Evolutionary conservation across 257 asterid species (phyloP).

Genomic region (Solanum pimpinellifolium): DNA sequence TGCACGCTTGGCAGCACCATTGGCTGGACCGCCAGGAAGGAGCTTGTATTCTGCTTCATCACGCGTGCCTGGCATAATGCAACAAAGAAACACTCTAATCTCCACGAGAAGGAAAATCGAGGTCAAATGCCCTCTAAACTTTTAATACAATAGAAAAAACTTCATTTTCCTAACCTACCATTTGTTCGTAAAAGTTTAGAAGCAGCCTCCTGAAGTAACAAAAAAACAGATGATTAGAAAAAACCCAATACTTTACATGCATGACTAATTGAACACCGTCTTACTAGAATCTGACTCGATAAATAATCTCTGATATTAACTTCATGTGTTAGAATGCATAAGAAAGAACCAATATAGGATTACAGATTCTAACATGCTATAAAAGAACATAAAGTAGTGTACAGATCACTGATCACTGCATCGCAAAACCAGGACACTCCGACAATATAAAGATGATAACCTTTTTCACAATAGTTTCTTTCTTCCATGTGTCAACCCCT

Average conservation of each 20-base stretch:
- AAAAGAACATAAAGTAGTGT: neutral
- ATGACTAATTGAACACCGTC: neutral
- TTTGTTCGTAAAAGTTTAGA: neutral
- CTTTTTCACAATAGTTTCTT: conserved; percentile 76
- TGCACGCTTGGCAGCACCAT: conserved; percentile 19
- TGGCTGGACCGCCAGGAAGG: conserved; percentile 66
- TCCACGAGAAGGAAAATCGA: neutral
- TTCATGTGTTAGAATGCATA: neutral
- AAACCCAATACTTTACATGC: neutral
- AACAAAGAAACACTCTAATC: neutral
- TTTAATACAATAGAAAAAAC: neutral
- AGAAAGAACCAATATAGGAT: neutral
- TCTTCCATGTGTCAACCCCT: conserved; percentile 92
- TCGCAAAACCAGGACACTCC: neutral
- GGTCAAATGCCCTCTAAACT: neutral
- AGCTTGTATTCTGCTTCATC: conserved; percentile 71
- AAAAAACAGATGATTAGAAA: neutral
- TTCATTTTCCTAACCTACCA: neutral
- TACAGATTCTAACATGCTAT: neutral
- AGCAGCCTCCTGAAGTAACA: neutral
- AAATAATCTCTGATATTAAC: neutral
- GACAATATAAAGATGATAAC: conserved; percentile 10
- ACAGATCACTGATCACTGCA: neutral
- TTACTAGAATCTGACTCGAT: neutral
- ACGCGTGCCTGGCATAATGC: conserved; percentile 22